Conservation (phyloP, 805 yeast species). For the Suhomyces canberraensis region DNA sequence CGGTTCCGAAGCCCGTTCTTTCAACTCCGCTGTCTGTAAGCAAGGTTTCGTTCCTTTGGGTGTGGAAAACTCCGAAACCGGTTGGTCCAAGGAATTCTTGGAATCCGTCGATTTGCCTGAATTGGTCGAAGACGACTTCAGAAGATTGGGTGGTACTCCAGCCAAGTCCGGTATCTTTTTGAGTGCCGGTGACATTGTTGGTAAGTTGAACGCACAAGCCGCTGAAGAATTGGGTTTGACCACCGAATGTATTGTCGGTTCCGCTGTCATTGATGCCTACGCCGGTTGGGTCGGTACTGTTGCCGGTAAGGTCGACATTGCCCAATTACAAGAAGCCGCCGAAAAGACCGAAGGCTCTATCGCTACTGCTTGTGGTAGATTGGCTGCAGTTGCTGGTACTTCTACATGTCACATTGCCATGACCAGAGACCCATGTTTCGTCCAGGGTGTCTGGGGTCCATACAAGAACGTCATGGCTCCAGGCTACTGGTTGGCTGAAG, state of each 20-base stretch:
- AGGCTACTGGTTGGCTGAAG: conserved; percentile 93
- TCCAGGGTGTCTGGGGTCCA: conserved; percentile 98
- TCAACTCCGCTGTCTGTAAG: conserved; percentile 89
- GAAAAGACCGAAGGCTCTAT: conserved; percentile 45
- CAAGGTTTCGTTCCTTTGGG: conserved; percentile 94
- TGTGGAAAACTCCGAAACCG: conserved; percentile 78
- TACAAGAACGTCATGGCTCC: conserved; percentile 91
- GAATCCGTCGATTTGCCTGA: conserved; percentile 68
- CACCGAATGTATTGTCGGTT: conserved; percentile 77
- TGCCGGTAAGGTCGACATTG: conserved; percentile 78
- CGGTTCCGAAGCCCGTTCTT: conserved; percentile 80
- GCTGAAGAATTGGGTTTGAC: conserved; percentile 85
- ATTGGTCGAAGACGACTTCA: conserved; percentile 70
- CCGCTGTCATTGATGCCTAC: conserved; percentile 96
- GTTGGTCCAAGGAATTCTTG: conserved; percentile 87
- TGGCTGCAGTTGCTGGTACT: conserved; percentile 98
- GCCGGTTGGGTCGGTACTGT: conserved; percentile 99
- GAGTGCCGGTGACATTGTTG: conserved; percentile 89
- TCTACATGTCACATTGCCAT: conserved; percentile 94
- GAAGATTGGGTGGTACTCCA: conserved; percentile 80
- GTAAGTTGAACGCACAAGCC: conserved; percentile 59
- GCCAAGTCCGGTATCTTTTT: conserved; percentile 68
- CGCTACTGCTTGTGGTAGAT: conserved; percentile 69
- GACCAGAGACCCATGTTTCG: conserved; percentile 81
- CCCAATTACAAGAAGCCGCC: conserved; percentile 45